Evolutionary conservation across 805 yeast genomes (phyloP).

Genomic region (Yarrowia yakushimensis): DNA sequence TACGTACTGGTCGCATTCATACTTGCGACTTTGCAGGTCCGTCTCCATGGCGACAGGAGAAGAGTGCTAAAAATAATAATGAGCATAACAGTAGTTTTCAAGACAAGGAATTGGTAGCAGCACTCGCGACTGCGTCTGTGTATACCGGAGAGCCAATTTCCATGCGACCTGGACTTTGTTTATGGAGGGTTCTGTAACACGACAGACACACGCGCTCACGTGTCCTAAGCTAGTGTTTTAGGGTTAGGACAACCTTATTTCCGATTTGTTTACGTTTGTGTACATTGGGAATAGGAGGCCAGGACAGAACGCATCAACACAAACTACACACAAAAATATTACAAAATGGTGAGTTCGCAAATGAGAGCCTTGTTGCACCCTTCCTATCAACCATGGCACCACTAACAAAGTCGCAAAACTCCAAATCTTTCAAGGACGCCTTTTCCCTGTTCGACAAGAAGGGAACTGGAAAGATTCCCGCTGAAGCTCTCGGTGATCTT

Average conservation of each 20-base stretch:
- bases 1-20: not conserved
- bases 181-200: not conserved
- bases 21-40: constrained; percentile 2
- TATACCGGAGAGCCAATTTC: not conserved
- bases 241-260: not conserved
- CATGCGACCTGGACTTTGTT: not conserved
- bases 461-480: constrained; percentile 87
- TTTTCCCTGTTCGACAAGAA: constrained; percentile 95
- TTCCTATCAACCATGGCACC: constrained; percentile 6
- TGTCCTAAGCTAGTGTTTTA: not conserved
- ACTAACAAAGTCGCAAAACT: constrained; percentile 25
- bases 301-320: constrained; percentile 13
- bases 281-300: constrained; percentile 22
- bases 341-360: constrained; percentile 17
- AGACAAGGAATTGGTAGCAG: not conserved
- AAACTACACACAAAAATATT: constrained; percentile 14
- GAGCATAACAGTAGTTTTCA: not conserved
- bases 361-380: not conserved
- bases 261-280: constrained; percentile 16
- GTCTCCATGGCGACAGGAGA: not conserved
- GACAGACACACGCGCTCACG: constrained; percentile 18
- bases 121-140: not conserved
- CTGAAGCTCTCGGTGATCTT: constrained; percentile 83
- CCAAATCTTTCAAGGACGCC: constrained; percentile 74
- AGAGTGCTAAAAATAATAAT: not conserved